Base-by-base conservation (phyloP, 352 stramenopile genomes). In the Phytophthora ohioensis region DNA sequence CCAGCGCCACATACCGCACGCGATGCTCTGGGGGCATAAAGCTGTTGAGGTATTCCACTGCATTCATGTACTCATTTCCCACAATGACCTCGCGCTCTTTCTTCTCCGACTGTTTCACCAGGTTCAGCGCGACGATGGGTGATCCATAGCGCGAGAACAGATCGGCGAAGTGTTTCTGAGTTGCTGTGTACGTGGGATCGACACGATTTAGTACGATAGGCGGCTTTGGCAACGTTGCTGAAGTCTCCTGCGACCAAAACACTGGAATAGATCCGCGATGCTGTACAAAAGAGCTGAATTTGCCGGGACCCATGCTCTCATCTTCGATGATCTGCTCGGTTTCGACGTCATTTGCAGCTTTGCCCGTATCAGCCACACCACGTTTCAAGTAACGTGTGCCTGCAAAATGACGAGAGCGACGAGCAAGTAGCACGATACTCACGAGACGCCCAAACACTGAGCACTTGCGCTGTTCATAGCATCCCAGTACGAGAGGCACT, bases 281-380 rank as follows among this genome's bases (percentile, higher is more conserved):
- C 79, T 99, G 98, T 43, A 99, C 87, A 69, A 97, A 99, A 3
- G 91, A 97, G 17, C 92, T 98, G 71, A 99, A 99, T 17, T 97
- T 97, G 15, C 84, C 95, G 53, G 79, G 94, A 1, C 87, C 87
- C 91, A 81, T 97, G 56, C 82, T 95, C 60, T 96, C 87, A 53
- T 97, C 83, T 62, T 96, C 91, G 21, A 98, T 88, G 54, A 99
- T 98, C 69, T 98, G 96, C 75, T 99, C 98, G 11, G 99, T 97
- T 73, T 99, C 98, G 7, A 99, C 97, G 66, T 99, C 98, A 66
- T 99, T 99, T 5, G 98, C 98, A 6, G 98, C 97, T 57, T 99
- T 99, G 6, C 98, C 98, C n/a, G 95, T 94, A 73, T 99, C 97
- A 63, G 92, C 98, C 5, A 99, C 87, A 47, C 89, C 97, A 59